Evolutionary conservation across 1,139 yeast species (phyloP).

Genomic region (Blastobotrys illinoisensis): DNA sequence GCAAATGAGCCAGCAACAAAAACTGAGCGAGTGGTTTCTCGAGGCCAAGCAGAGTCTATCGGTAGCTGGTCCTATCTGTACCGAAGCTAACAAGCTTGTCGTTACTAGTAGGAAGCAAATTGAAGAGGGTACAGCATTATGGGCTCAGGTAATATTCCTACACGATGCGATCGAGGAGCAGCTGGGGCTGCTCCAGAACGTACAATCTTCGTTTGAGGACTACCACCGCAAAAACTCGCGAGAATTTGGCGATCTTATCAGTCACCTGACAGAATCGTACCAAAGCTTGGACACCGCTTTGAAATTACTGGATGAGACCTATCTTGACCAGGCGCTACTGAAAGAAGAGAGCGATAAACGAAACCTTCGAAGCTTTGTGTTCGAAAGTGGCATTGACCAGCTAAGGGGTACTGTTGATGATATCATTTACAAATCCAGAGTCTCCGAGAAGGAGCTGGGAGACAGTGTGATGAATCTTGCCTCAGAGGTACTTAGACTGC

Average conservation of each 20-base stretch:
- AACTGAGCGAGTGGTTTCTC: constrained; percentile 21
- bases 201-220: constrained; percentile 17
- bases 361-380: constrained; percentile 42
- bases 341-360: constrained; percentile 11
- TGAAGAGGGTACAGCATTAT: constrained; percentile 31
- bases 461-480: constrained; percentile 37
- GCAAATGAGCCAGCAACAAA: constrained; percentile 1
- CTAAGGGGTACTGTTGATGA: constrained; percentile 30
- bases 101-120: constrained; percentile 25
- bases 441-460: constrained; percentile 27
- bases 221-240: constrained; percentile 13
- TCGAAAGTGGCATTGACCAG: constrained; percentile 36
- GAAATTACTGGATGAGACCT: constrained; percentile 29
- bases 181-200: constrained; percentile 21
- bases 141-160: constrained; percentile 33
- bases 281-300: constrained; percentile 33
- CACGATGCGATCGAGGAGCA: constrained; percentile 30
- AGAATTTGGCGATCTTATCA: constrained; percentile 22
- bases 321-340: constrained; percentile 29
- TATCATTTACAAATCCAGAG: constrained; percentile 28
- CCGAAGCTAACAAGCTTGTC: constrained; percentile 32
- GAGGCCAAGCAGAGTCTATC: constrained; percentile 34
- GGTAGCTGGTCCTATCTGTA: constrained; percentile 35
- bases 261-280: constrained; percentile 24
- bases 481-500: constrained; percentile 19